Conservation (phyloP, 225 moss, liverwort and hornwort genomes). For the Marchantia paleacea region DNA sequence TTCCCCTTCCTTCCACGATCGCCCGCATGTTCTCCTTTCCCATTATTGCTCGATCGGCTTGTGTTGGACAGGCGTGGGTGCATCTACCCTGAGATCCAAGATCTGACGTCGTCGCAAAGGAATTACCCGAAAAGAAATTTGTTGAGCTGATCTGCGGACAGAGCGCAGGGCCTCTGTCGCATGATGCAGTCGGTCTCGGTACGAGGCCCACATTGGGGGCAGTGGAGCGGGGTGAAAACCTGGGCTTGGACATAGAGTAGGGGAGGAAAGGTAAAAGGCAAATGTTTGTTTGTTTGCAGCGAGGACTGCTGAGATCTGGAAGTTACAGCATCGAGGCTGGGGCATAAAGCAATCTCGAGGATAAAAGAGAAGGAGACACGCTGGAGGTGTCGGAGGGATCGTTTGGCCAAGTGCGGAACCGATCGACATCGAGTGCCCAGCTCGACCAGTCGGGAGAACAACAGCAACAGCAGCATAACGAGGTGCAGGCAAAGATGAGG, state of each 20-base stretch:
- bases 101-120: conserved; percentile 1
- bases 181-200: background rate
- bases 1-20: background rate
- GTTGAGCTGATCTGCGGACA: background rate
- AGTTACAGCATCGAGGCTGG: background rate
- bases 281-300: background rate
- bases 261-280: background rate
- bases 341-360: background rate
- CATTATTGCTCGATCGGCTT: background rate
- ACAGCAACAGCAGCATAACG: conserved; percentile 19
- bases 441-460: conserved; percentile 28
- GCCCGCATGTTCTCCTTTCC: background rate
- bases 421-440: conserved; percentile 48
- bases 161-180: background rate
- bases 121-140: background rate
- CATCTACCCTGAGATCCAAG: too few species aligned
- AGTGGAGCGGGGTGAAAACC: background rate
- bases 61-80: background rate
- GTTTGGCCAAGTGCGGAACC: conserved; percentile 35
- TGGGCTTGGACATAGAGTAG: background rate
- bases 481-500: conserved; percentile 71
- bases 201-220: background rate
- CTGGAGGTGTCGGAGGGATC: conserved; percentile 30
- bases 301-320: conserved; percentile 1
- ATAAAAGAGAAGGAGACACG: conserved; percentile 5